These are phyloP conservation scores for Puya raimondii DNA, from an alignment of 176 grass and related monocot species.

Conservation along the genomic window DNA sequence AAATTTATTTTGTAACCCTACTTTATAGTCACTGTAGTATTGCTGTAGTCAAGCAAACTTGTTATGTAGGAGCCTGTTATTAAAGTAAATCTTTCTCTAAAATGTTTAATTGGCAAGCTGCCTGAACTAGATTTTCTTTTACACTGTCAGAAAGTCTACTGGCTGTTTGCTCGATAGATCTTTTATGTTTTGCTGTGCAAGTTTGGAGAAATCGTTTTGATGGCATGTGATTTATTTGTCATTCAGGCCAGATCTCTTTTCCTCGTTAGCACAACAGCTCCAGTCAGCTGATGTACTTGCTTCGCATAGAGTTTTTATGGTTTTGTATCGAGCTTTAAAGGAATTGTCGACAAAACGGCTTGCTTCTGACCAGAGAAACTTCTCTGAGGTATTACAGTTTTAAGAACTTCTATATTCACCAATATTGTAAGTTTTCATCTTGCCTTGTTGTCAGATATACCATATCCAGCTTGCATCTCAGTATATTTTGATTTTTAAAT, in stretches of 20 bases:
- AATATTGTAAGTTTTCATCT: background rate
- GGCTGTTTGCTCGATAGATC: background rate
- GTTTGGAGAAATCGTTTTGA: slow-evolving; percentile 1
- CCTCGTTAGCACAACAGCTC: slow-evolving; percentile 69
- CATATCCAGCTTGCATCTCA: background rate
- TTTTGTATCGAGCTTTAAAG: slow-evolving; percentile 92
- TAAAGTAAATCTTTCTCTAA: too few relatives aligned
- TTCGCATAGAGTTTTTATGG: slow-evolving; percentile 89
- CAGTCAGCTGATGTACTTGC: slow-evolving; percentile 76
- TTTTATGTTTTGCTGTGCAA: slow-evolving; percentile 5
- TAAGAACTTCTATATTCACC: slow-evolving; percentile 9
- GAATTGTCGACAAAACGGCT: slow-evolving; percentile 96
- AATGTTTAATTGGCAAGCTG: too few relatives aligned
- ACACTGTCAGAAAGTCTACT: background rate
- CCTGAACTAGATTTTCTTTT: background rate
- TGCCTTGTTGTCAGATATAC: background rate
- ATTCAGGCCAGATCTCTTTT: slow-evolving; percentile 84
- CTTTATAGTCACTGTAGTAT: too few relatives aligned
- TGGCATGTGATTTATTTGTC: slow-evolving; percentile 17
- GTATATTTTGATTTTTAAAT: slow-evolving; percentile 10
- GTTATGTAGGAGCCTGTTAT: too few relatives aligned
- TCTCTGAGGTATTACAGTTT: slow-evolving; percentile 62
- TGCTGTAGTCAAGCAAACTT: too few relatives aligned
- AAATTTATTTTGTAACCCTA: too few relatives aligned
- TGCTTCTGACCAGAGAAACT: slow-evolving; percentile 67